Evolutionary conservation across 805 yeast species (phyloP), one percentile per base, ranked within the genome.

Genomic region (Zygoascus tannicola): DNA sequence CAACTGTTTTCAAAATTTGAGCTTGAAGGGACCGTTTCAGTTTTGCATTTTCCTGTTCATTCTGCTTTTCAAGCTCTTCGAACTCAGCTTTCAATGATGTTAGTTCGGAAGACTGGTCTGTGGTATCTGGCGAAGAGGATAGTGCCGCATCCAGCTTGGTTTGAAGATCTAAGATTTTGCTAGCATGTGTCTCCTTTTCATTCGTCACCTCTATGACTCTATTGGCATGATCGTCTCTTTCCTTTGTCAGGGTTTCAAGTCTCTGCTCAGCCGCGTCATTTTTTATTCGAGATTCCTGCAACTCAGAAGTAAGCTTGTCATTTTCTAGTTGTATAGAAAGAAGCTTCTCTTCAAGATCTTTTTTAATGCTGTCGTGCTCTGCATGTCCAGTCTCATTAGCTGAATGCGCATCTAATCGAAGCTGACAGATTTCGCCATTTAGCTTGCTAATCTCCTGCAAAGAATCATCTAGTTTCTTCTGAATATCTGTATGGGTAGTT

Each of bases 1-100:
- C 46, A 23, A 21, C n/a, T 20, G 43, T 26, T 42, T 37, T 4
- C 21, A 22, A n/a, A 20, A 19, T 41, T 41, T 41, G 20, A 35
- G 21, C n/a, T 8, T 7, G 12, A 35, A 7, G 8, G 19, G 14
- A 14, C 5, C 42, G 12, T n/a, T 32, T 35, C 7, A 35, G 20
- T 36, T 40, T 39, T 4, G 36, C 39, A 5, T 23, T 22, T 41
- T 38, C 28, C 4, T 30, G 16, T 28, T 33, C 26, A 19, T 34
- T 26, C 14, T 41, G 36, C 2, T 3, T 30, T 20, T 35, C 22
- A 38, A 37, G 16, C 38, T 14, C 14, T 15, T 26, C 30, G 10
- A 15, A 26, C 33, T 20, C 37, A 15, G 32, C 37, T 38, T 38
- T 5, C 20, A 38, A 20, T 36, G 16, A 8, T 18, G 32, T 28